A percentile compares a stretch with the other conserved stretches of the same genome.
Evolutionary conservation across 305 asterid species (phyloP).

Genomic region (Fraxinus velutina): DNA sequence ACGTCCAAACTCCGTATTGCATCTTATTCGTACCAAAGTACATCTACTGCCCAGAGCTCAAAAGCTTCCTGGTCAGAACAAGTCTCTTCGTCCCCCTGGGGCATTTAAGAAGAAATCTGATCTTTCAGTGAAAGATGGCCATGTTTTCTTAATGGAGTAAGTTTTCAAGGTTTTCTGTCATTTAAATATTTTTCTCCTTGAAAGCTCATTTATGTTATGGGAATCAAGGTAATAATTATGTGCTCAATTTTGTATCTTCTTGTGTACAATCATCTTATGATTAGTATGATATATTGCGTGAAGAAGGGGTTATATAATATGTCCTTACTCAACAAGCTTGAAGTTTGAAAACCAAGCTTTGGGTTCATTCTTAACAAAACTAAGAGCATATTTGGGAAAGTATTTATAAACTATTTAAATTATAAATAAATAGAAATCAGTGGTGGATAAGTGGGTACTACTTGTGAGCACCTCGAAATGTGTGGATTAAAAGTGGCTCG

Average conservation of each 20-base stretch:
- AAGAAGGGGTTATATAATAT: background rate
- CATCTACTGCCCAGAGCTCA: slow-evolving; percentile 87
- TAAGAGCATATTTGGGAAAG: background rate
- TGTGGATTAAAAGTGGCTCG: background rate
- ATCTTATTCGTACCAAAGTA: slow-evolving; percentile 90
- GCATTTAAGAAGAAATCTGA: slow-evolving; percentile 98
- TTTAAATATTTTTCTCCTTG: slow-evolving; percentile 13
- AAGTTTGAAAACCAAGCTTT: background rate
- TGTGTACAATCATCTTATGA: slow-evolving; percentile 1
- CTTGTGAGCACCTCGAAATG: background rate
- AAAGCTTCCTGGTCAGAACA: slow-evolving; percentile 95
- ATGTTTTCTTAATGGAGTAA: slow-evolving; percentile 96
- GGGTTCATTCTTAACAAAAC: background rate
- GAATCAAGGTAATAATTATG: background rate
- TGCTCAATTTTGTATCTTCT: slow-evolving; percentile 11
- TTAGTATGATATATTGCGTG: background rate
- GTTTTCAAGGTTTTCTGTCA: slow-evolving; percentile 27
- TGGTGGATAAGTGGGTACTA: background rate
- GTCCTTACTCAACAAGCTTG: background rate
- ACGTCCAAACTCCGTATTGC: slow-evolving; percentile 82
- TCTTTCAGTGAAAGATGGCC: slow-evolving; percentile 97
- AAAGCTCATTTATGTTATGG: slow-evolving; percentile 11
- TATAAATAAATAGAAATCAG: background rate
- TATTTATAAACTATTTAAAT: background rate
- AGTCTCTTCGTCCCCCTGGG: slow-evolving; percentile 98